These are phyloP conservation scores for Hylodesmum podocarpum DNA, from an alignment of 306 rosid genomes.

Conservation along the genomic window DNA sequence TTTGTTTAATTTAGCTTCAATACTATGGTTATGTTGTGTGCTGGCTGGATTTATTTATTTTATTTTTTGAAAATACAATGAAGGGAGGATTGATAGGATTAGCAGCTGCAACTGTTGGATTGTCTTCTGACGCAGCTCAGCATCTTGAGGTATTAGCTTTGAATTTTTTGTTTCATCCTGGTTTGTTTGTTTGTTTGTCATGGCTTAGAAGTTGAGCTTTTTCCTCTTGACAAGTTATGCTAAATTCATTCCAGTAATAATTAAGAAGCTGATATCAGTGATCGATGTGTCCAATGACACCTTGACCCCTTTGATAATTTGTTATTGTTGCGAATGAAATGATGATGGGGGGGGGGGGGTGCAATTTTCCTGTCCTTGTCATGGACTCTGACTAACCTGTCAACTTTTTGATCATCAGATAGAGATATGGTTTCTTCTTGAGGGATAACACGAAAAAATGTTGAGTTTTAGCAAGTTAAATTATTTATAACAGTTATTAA, in stretches of 20 bases:
- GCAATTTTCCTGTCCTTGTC: not conserved
- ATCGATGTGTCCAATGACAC: not conserved
- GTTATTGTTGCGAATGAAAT: not conserved
- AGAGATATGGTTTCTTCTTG: not conserved
- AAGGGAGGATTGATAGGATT: slow-evolving; percentile 99
- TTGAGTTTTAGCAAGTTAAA: not conserved
- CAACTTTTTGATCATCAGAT: not conserved
- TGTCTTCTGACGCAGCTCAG: slow-evolving; percentile 85
- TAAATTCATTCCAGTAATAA: not conserved
- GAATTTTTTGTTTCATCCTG: not conserved
- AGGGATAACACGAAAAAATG: not conserved
- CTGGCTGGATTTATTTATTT: not conserved
- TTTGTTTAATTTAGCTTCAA: slow-evolving; percentile 8
- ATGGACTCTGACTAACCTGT: not conserved
- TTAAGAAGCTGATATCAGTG: not conserved
- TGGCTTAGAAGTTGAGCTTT: not conserved
- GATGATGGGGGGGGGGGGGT: not conserved
- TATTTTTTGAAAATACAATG: not conserved
- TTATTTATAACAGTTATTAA: not conserved
- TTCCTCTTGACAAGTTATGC: not conserved
- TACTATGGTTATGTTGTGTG: not conserved
- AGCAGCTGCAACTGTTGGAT: slow-evolving; percentile 99
- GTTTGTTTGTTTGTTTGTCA: not conserved
- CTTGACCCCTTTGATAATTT: not conserved
- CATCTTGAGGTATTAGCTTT: slow-evolving; percentile 79